Evolutionary conservation across 768 basidiomycete species (phyloP), one percentile per base, ranked within the genome.

Genomic region (Tulasnella sp.): DNA sequence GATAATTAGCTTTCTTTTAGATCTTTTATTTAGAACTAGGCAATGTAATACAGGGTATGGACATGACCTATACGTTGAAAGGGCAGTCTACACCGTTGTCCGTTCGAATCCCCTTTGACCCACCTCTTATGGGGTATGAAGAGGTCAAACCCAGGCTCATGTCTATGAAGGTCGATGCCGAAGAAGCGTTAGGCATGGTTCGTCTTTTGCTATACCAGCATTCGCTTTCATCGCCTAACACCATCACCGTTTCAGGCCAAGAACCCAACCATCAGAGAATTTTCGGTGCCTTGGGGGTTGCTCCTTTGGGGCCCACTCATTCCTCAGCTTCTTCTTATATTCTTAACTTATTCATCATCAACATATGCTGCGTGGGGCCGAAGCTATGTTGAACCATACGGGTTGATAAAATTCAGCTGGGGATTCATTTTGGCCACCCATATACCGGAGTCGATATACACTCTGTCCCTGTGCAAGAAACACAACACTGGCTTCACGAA

Each of bases 61-160:
- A 88, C 2, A 83, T 95, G 74, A 86, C 86, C 3, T 94, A 92
- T 83, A 87, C 87, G 11, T 82, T 90, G 71, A 89, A 89, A 81
- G 83, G 69, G 2, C 82, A 83, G 32, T 82, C 84, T 11, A 86
- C 85, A 79, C 87, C 88, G 80, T 81, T 82, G 42, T 86, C 85
- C 11, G 88, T 91, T 0, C 83, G 82, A 3, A 87, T 95, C 26
- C 83, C 85, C 5, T 90, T 95, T 70, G 89, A 92, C 29, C 94
- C 94, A 0, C 92, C 91, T 2, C 85, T 95, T 40, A 81, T 85
- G 4, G 90, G 91, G 0, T 94, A 94, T 81, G 91, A 93, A 1
- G 93, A 93, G 46, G 93, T 95, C 35, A 94, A 93, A 82, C 92
- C 92, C 3, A 89, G 93, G 11, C 83, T 95, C 32, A 84, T 94